Conservation (phyloP, 2,329 filamentous ascomycete genomes). For the Neofusicoccum ribis region DNA sequence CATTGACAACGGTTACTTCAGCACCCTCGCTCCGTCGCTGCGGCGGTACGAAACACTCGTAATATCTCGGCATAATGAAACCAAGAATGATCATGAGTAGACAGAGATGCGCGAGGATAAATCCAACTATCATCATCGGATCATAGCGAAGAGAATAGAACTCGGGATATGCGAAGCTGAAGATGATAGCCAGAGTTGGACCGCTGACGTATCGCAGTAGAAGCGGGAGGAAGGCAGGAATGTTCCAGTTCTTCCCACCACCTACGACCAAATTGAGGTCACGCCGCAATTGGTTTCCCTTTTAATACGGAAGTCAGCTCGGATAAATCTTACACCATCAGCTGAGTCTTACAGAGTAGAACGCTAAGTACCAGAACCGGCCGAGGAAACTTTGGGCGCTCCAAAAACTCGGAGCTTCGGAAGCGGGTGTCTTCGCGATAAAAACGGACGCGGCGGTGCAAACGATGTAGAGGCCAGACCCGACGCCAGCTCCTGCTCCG, state of each 20-base stretch:
- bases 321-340: background rate
- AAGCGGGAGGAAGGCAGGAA: conserved; percentile 54
- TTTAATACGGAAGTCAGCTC: background rate
- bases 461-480: conserved; percentile 54
- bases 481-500: conserved; percentile 51
- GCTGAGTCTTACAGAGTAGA: conserved; percentile 51
- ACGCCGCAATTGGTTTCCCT: conserved; percentile 58
- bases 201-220: conserved; percentile 43
- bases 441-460: conserved; percentile 42
- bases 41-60: conserved; percentile 53
- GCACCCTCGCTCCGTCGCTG: conserved; percentile 49
- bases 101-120: conserved; percentile 37
- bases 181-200: conserved; percentile 36
- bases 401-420: conserved; percentile 46
- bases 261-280: conserved; percentile 59
- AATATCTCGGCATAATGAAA: conserved; percentile 56
- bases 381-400: conserved; percentile 38
- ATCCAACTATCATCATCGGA: conserved; percentile 38
- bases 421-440: conserved; percentile 47
- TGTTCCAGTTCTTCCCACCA: conserved; percentile 57
- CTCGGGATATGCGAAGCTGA: conserved; percentile 37
- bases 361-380: conserved; percentile 55
- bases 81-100: conserved; percentile 51
- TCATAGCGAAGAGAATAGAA: conserved; percentile 34
- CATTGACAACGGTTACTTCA: conserved; percentile 32